Percentiles rank a stretch among this genome's conserved stretches.
Evolutionary conservation across 2,329 filamentous ascomycete species (phyloP).

Genomic region (Truncatella angustata): DNA sequence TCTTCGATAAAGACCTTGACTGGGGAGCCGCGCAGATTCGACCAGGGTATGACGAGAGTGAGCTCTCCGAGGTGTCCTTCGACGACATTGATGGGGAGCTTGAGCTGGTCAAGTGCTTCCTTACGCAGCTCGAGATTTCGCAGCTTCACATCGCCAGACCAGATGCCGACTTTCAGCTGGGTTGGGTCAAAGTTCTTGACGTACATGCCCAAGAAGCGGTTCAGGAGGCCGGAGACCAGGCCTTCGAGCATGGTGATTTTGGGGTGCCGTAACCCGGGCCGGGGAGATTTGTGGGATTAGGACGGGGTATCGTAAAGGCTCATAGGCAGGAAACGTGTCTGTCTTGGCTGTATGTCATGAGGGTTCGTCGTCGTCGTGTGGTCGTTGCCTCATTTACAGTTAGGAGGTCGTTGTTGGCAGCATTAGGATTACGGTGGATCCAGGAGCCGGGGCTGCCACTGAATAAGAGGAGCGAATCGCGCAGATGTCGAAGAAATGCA

Average conservation of each 20-base stretch:
- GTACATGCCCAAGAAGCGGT: slow-evolving; percentile 99
- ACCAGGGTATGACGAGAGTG: slow-evolving; percentile 94
- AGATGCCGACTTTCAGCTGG: slow-evolving; percentile 97
- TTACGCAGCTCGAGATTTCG: slow-evolving; percentile 87
- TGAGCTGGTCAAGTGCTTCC: slow-evolving; percentile 95
- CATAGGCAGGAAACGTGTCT: slow-evolving; percentile 28
- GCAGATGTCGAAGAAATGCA: not conserved
- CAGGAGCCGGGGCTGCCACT: not conserved
- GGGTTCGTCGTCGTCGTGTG: not conserved
- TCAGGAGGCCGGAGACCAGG: slow-evolving; percentile 92
- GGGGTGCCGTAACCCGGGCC: slow-evolving; percentile 71
- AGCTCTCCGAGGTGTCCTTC: slow-evolving; percentile 92
- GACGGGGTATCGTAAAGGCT: slow-evolving; percentile 21
- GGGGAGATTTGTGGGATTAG: slow-evolving; percentile 38
- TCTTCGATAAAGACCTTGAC: slow-evolving; percentile 95
- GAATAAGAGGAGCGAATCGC: not conserved
- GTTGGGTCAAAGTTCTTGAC: slow-evolving; percentile 99
- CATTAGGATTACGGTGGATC: too few species aligned
- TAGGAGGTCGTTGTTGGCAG: too few species aligned
- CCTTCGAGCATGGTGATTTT: slow-evolving; percentile 85
- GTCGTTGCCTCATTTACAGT: not conserved
- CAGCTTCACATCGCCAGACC: slow-evolving; percentile 97
- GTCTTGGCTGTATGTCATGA: too few species aligned
- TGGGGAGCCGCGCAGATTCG: slow-evolving; percentile 89
- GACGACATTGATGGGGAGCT: slow-evolving; percentile 92